phyloP scores from a whole-genome alignment of 805 yeast genomes.

The Debaryomyces tyrocola region DNA sequence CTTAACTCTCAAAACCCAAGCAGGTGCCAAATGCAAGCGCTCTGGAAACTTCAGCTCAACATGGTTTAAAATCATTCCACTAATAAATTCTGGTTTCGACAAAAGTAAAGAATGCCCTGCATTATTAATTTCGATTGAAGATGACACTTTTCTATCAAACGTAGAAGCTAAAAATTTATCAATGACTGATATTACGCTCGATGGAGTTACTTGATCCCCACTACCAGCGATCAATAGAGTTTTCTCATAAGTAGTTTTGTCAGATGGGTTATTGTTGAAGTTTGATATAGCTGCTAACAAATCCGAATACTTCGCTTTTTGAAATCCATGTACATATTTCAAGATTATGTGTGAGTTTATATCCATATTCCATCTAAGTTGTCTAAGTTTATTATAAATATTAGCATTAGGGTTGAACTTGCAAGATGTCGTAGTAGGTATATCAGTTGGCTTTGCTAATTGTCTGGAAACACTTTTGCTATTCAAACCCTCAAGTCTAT shows the following conservation, averaged over 20 bases:
- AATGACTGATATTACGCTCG: conserved; percentile 30
- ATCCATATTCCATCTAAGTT: conserved; percentile 71
- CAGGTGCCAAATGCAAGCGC: conserved; percentile 55
- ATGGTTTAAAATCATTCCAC: conserved; percentile 63
- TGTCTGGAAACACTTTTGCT: conserved; percentile 63
- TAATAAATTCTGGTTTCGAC: conserved; percentile 61
- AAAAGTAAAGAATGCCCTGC: conserved; percentile 69
- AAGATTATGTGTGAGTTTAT: conserved; percentile 55
- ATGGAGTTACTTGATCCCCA: conserved; percentile 57
- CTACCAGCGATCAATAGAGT: conserved; percentile 60
- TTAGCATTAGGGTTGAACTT: conserved; percentile 14
- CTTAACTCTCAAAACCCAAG: conserved; percentile 68
- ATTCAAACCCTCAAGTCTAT: conserved; percentile 60
- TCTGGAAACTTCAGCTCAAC: conserved; percentile 48
- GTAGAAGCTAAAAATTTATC: conserved; percentile 21
- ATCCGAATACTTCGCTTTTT: conserved; percentile 43
- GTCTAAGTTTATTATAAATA: conserved; percentile 49
- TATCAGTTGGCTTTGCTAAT: conserved; percentile 29
- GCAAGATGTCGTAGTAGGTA: conserved; percentile 2
- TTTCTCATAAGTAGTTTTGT: conserved; percentile 36
- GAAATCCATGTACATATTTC: conserved; percentile 51
- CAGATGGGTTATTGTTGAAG: conserved; percentile 32
- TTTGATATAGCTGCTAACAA: conserved; percentile 39
- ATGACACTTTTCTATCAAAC: conserved; percentile 27
- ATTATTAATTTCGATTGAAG: conserved; percentile 38